phyloP scores from a whole-genome alignment of 1,284 basidiomycete species.

The Leccinum holopus region DNA sequence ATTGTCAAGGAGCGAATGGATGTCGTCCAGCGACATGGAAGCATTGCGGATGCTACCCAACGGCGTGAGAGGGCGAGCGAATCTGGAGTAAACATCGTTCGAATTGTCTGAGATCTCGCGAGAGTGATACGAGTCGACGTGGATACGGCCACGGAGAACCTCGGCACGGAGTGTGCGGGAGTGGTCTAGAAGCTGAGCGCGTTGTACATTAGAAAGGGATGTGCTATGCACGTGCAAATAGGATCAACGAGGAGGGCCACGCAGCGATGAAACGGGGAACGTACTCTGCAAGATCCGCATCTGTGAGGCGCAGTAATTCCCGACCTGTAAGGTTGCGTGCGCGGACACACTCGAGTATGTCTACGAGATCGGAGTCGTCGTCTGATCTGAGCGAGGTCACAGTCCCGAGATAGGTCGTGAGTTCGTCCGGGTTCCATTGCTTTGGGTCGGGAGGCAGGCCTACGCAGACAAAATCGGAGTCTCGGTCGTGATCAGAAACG shows the following conservation, averaged over 20 bases:
- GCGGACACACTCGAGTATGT: constrained; percentile 25
- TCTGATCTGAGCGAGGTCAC: constrained; percentile 11
- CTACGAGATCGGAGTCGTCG: constrained; percentile 2
- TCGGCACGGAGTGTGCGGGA: constrained; percentile 30
- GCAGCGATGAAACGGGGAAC: constrained; percentile 5
- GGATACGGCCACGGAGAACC: constrained; percentile 27
- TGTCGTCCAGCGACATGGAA: constrained; percentile 30
- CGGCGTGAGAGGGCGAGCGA: constrained; percentile 4
- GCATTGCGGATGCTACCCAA: constrained; percentile 13
- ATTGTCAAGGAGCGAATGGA: constrained; percentile 13
- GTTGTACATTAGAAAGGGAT: constrained; percentile 23
- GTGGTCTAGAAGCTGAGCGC: constrained; percentile 21
- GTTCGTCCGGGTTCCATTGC: constrained; percentile 26
- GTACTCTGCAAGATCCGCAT: constrained; percentile 25
- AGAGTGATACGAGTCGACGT: constrained; percentile 22
- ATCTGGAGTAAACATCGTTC: constrained; percentile 8
- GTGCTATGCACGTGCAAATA: constrained; percentile 16
- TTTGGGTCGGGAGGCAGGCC: constrained; percentile 30
- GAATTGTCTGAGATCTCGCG: constrained; percentile 17
- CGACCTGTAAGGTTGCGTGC: constrained; percentile 28
- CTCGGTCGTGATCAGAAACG: neutral
- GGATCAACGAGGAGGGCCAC: neutral
- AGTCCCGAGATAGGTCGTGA: constrained; percentile 25
- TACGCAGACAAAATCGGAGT: neutral
- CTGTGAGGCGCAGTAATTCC: constrained; percentile 29